Percentiles rank a stretch among this genome's conserved stretches.
These are phyloP conservation scores for Podospora pseudoanserina DNA, from an alignment of 495 filamentous ascomycete genomes.

Conservation along the genomic window DNA sequence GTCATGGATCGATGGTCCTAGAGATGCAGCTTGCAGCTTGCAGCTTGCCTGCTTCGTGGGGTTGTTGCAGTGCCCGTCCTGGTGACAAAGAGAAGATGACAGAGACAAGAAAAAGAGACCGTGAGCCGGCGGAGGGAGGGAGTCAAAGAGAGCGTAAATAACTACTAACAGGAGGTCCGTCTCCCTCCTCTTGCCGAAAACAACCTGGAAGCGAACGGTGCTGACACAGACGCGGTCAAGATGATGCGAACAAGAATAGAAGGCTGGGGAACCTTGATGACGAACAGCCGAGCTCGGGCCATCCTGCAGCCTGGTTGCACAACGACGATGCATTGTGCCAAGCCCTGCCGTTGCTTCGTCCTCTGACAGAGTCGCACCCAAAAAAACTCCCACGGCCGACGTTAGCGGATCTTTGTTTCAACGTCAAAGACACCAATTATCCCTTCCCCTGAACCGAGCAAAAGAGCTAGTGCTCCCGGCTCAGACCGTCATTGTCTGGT, in stretches of 20 bases:
- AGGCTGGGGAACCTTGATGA: constrained; percentile 34
- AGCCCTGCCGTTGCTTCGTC: not conserved
- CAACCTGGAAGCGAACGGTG: not conserved
- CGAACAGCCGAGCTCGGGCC: constrained; percentile 21
- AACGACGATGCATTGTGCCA: constrained; percentile 2
- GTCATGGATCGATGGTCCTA: not conserved
- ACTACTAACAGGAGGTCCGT: not conserved
- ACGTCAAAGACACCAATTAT: not conserved
- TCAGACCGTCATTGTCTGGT: not conserved
- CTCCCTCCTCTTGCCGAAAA: not conserved
- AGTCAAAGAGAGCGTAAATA: constrained; percentile 6
- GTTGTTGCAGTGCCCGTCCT: not conserved
- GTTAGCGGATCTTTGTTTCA: not conserved
- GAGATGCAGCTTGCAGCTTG: not conserved
- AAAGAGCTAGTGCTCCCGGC: not conserved
- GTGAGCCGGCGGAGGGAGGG: not conserved
- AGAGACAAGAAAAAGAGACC: not conserved
- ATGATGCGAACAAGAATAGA: constrained; percentile 27
- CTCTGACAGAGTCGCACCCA: not conserved
- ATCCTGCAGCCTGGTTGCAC: not conserved
- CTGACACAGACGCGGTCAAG: constrained; percentile 26
- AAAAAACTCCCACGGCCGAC: not conserved
- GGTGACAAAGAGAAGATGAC: not conserved
- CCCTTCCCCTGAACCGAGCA: not conserved
- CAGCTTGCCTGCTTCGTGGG: not conserved